Evolutionary conservation across 2,329 filamentous ascomycete genomes (phyloP), one percentile per base, ranked within the genome.

Genomic region (Pyricularia sp.): DNA sequence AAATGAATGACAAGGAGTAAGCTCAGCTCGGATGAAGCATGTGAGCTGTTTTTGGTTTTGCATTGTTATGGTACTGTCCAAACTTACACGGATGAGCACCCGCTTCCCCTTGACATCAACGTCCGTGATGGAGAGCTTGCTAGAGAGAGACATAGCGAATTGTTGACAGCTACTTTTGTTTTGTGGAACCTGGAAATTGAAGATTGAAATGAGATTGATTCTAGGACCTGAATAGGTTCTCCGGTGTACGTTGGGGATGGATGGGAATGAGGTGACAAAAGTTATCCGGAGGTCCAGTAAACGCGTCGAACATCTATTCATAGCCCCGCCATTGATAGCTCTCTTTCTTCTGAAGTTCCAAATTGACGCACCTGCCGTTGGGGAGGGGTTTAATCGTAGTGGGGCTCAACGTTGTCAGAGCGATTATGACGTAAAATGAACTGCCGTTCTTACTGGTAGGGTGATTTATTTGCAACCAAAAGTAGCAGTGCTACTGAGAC

Each of bases 31-130:
- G 58, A 26, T 9, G 9, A 65, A 28, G 20, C 9, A 59, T 12
- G 36, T n/a, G 71, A 84, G 92, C 81, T 87, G 97, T 50, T 50
- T 2, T n/a, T 20, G 42, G 97, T 50, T 50, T n/a, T 20, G 42
- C 42, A n/a, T 50, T 50, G 17, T 6, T 5, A 7, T 11, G 64
- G 64, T 12, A 20, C 23, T 14, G 59, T 28, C 23, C 17, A 50
- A 50, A 67, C 66, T 31, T 67, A 67, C 95, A 78, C 95, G 92
- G 81, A 99, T 97, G 77, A 99, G 87, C 81, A 98, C 95, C 77
- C 94, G 90, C 90, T 99, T 99, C 88, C 87, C 94, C 89, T 97
- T 97, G 82, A 99, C 87, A 83, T 99, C 94, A 77, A 97, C 90
- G 79, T 99, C 94, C 74, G 89, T 92, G 82, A 99, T 97, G 75